Conservation (phyloP, 257 asterid genomes). For the Thymus quinquecostatus region DNA sequence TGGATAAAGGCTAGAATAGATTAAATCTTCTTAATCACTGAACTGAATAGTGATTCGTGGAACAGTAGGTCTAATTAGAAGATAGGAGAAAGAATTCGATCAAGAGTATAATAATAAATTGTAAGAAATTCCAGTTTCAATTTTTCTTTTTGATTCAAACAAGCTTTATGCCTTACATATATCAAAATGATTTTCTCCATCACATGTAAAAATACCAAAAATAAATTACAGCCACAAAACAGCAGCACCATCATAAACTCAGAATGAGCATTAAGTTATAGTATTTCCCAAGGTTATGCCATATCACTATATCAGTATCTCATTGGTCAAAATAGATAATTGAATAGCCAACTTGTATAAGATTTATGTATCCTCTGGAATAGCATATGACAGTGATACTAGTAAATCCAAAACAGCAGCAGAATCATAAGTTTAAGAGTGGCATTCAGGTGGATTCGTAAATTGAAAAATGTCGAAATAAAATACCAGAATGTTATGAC, state of each 20-base stretch:
- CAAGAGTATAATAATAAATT: constrained; percentile 1
- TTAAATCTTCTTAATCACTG: not conserved
- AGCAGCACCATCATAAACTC: not conserved
- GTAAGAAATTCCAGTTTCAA: no score
- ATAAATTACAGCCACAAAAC: not conserved
- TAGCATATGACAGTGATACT: not conserved
- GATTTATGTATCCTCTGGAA: not conserved
- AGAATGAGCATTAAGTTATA: not conserved
- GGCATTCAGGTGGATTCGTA: not conserved
- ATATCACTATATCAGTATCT: not conserved
- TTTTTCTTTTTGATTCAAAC: no score
- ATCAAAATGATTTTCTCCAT: not conserved
- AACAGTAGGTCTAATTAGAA: not conserved
- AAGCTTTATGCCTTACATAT: not conserved
- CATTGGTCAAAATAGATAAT: not conserved
- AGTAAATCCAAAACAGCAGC: constrained; percentile 1
- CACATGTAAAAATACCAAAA: not conserved
- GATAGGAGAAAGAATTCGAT: not conserved
- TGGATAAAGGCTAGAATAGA: not conserved
- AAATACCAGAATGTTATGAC: constrained; percentile 11
- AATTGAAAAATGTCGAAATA: constrained; percentile 7
- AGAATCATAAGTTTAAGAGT: not conserved
- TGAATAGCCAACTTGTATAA: constrained; percentile 1
- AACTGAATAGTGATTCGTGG: not conserved
- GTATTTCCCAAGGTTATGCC: not conserved